Conservation (phyloP, 2,329 filamentous ascomycete species). For the Ascochyta pisi region DNA sequence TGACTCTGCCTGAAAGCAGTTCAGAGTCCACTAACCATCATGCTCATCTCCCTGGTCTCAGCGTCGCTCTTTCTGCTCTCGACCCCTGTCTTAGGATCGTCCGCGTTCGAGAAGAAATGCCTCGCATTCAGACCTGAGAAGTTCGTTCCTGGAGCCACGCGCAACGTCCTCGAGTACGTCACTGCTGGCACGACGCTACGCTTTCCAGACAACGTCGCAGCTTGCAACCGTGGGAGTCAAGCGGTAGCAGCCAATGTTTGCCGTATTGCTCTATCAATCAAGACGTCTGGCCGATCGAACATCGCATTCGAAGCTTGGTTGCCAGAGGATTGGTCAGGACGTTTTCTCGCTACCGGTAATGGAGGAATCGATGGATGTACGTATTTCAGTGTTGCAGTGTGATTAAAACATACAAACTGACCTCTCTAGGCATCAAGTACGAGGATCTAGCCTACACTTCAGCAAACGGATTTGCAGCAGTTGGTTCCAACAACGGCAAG, state of each 20-base stretch:
- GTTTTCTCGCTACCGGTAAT: constrained; percentile 50
- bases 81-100: background rate
- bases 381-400: constrained; percentile 15
- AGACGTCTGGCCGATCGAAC: constrained; percentile 49
- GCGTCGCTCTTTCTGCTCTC: constrained; percentile 9
- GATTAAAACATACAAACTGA: background rate
- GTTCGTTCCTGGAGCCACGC: constrained; percentile 21
- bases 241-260: constrained; percentile 50
- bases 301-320: constrained; percentile 54
- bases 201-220: constrained; percentile 48
- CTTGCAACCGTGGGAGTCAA: constrained; percentile 47
- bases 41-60: constrained; percentile 7
- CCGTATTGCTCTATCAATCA: constrained; percentile 52
- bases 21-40: constrained; percentile 1
- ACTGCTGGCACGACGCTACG: constrained; percentile 48
- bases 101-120: constrained; percentile 25
- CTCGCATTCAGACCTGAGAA: constrained; percentile 29
- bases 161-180: constrained; percentile 43
- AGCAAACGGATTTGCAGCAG: constrained; percentile 47
- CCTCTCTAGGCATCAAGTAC: constrained; percentile 50
- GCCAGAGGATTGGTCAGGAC: constrained; percentile 47
- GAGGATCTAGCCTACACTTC: constrained; percentile 50
- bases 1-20: background rate
- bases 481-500: constrained; percentile 52
- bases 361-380: constrained; percentile 53